Evolutionary conservation across 192 early-diverging fungal species (phyloP).

Genomic region (Umbelopsis sp.): DNA sequence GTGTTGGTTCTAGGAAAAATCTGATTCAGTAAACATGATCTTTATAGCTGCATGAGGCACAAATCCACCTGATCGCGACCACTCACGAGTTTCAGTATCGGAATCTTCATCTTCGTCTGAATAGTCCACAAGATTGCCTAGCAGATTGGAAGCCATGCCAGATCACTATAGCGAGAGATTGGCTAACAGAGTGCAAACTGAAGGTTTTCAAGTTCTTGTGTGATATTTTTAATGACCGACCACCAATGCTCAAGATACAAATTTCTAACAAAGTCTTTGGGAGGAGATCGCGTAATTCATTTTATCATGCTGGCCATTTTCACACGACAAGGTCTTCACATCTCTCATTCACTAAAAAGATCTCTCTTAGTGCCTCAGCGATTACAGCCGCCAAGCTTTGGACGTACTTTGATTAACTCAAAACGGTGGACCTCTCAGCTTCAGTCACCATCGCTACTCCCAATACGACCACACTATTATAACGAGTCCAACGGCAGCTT

Average conservation of each 20-base stretch:
- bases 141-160: background rate
- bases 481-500: slow-evolving; percentile 18
- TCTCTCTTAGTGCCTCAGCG: background rate
- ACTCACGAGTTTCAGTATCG: background rate
- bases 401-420: background rate
- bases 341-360: background rate
- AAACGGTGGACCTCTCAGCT: background rate
- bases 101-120: slow-evolving; percentile 36
- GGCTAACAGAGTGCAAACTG: no score
- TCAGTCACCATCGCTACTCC: background rate
- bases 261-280: no score
- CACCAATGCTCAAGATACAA: no score
- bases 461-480: slow-evolving; percentile 29
- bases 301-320: background rate
- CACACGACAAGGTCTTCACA: background rate
- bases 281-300: no score
- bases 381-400: background rate
- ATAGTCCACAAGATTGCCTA: slow-evolving; percentile 29
- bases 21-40: background rate
- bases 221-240: no score
- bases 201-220: no score
- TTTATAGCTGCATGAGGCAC: background rate
- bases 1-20: background rate
- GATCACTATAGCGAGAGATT: no score
- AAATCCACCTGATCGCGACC: background rate